Base-by-base conservation (phyloP, 108 stramenopile species). In the Schizochytrium sp. region DNA sequence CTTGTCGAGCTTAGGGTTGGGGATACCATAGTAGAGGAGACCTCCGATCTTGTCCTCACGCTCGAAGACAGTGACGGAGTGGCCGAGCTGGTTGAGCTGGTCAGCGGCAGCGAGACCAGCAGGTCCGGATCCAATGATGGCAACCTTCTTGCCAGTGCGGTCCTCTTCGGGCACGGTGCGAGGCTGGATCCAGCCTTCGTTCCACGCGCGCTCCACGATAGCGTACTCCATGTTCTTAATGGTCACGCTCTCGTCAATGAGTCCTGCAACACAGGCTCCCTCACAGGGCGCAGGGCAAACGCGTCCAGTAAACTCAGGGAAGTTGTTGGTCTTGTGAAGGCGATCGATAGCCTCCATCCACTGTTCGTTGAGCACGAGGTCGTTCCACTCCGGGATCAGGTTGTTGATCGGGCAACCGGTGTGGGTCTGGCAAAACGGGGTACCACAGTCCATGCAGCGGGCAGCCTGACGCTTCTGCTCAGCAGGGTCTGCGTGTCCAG, bases 361-460 rank as follows among this genome's bases (percentile, higher is more conserved):
- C 88, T 96, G 96, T 60, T 95, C 97, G 89, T 98, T 95, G 94
- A 96, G 97, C 41, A 98, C 98, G 7, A 98, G 92, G 92, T 97
- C 96, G 92, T 98, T 98, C 97, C 97, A 98, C 94, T 98, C 98
- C 45, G 98, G 98, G 89, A 98, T 98, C 17, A 97, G 93, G 89
- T 98, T 98, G 93, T 98, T 96, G 38, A 98, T 95, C 72, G 98
- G 98, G 90, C 98, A 98, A 57, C 98, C 98, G 38, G 96, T 95
- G 91, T 98, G 96, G 53, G 98, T 98, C 92, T 97, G 97, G 92
- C 98, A 98, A 91, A 98, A 98, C 41, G 98, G 98, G 0, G 98
- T 98, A 41, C 98, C 98, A 91, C 98, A 98, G 92, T 98, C 97
- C 98, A 98, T 98, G 94, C 98, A 98, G 28, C 98, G 96, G 8